These are phyloP conservation scores for Aspergillus caelatus DNA, from an alignment of 2,329 filamentous ascomycete genomes.

Conservation along the genomic window DNA sequence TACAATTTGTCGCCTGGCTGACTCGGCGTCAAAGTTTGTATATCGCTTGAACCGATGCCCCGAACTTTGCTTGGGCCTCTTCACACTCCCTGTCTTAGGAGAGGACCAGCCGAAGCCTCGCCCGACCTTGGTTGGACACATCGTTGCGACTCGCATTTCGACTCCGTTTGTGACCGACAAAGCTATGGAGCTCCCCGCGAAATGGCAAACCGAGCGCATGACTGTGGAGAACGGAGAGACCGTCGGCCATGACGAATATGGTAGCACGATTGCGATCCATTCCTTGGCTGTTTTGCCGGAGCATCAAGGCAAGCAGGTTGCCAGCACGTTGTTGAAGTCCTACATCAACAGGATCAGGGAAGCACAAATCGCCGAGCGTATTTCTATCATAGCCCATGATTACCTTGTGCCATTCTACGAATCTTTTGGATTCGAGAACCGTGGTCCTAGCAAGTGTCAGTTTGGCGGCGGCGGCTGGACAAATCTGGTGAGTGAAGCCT, in stretches of 20 bases:
- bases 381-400: slow-evolving; percentile 77
- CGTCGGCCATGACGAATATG: slow-evolving; percentile 71
- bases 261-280: slow-evolving; percentile 77
- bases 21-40: slow-evolving; percentile 58
- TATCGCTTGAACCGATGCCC: slow-evolving; percentile 76
- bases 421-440: slow-evolving; percentile 70
- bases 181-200: slow-evolving; percentile 72
- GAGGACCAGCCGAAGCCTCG: slow-evolving; percentile 61
- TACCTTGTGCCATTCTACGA: slow-evolving; percentile 75
- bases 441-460: slow-evolving; percentile 68
- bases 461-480: slow-evolving; percentile 82
- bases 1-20: slow-evolving; percentile 7
- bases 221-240: slow-evolving; percentile 44
- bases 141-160: slow-evolving; percentile 72
- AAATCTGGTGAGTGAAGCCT: slow-evolving; percentile 66
- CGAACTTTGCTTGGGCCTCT: slow-evolving; percentile 78
- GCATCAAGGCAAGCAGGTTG: slow-evolving; percentile 74
- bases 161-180: slow-evolving; percentile 68
- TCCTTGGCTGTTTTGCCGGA: slow-evolving; percentile 78
- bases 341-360: slow-evolving; percentile 77
- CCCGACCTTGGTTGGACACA: slow-evolving; percentile 72
- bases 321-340: slow-evolving; percentile 71
- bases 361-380: slow-evolving; percentile 68
- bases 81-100: slow-evolving; percentile 61
- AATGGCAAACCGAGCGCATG: slow-evolving; percentile 61